Base-by-base conservation (phyloP, 106 monocot genomes). In the Allium cepa region DNA sequence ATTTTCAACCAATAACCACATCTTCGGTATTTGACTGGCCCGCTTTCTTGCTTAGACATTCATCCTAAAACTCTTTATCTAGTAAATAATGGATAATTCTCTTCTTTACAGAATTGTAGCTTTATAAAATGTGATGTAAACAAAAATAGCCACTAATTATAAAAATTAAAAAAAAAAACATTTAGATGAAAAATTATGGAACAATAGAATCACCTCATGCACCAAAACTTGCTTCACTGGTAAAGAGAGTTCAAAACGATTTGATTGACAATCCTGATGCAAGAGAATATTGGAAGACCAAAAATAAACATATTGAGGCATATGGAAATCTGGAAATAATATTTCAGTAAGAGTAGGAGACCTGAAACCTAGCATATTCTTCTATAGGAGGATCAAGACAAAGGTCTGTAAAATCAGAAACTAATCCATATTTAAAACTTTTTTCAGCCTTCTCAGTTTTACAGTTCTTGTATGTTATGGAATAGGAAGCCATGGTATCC, bases 401-500 rank as follows among this genome's bases (percentile, higher is more conserved):
- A 47, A 92, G 80, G 26, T 75, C 17, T 64, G 77, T 49, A 71
- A 53, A 65, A 65, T 92, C 84, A 84, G 72, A 48, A 67, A 62
- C 53, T 49, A 76, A 49, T 75, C 76, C 84, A 74, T 76, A 66
- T 47, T 57, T 76, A 28, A 71, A 46, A 17, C 15, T 63, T 57
- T 66, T 75, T 62, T 83, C 76, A n/a, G 22, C 15, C 62, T 67
- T 53, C 45, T 84, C 80, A 55, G 53, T 50, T 68, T 88, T 92
- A 17, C 82, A 78, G 56, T 48, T 79, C 77, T 81, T 92, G 79
- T 92, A 97, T 70, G 86, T 89, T 57, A 97, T 45, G 52, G 82
- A 91, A 77, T 86, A 92, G 11, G 82, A 82, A 53, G 81, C 92
- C 88, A 97, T 97, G 8, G 96, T 89, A 72, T 97, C 88, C 11